A percentile compares a stretch with the other conserved stretches of the same genome.
These are phyloP conservation scores for Exophiala bonariae DNA, from an alignment of 2,329 filamentous ascomycete genomes.

Conservation along the genomic window DNA sequence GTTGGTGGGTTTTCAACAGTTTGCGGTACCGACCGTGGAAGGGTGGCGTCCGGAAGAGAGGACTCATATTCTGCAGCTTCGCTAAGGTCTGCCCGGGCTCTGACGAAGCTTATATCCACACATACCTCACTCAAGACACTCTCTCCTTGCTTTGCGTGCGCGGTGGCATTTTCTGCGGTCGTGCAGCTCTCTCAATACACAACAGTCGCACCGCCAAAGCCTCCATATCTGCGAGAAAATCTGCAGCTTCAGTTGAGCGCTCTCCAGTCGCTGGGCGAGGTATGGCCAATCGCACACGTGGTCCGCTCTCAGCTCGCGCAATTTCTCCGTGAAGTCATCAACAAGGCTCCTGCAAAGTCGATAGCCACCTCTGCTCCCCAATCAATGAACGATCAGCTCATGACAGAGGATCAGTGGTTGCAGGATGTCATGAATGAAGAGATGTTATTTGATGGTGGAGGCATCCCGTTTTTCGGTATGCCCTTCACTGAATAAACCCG, in stretches of 20 bases:
- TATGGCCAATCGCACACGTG: constrained; percentile 29
- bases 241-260: constrained; percentile 30
- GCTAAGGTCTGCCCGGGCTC: constrained; percentile 73
- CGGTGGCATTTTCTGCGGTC: constrained; percentile 73
- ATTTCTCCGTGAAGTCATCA: constrained; percentile 4
- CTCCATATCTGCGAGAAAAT: constrained; percentile 26
- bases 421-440: too few species aligned
- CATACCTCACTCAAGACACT: constrained; percentile 20
- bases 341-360: too few species aligned
- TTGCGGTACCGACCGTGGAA: constrained; percentile 1
- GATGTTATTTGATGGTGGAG: too few species aligned
- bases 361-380: too few species aligned
- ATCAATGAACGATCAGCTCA: too few species aligned
- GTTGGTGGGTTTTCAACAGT: constrained; percentile 41
- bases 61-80: constrained; percentile 60
- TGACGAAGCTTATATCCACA: constrained; percentile 70
- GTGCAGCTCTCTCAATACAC: constrained; percentile 78
- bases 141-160: constrained; percentile 75
- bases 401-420: too few species aligned
- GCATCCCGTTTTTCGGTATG: too few species aligned
- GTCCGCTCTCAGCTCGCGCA: constrained; percentile 27
- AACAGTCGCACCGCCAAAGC: constrained; percentile 37
- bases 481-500: too few species aligned
- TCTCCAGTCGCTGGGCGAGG: constrained; percentile 28
- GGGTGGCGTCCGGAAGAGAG: background rate